Percentiles rank a stretch among this genome's conserved stretches.
phyloP scores from a whole-genome alignment of 164 flowering plant genomes.

The Buxus sempervirens region DNA sequence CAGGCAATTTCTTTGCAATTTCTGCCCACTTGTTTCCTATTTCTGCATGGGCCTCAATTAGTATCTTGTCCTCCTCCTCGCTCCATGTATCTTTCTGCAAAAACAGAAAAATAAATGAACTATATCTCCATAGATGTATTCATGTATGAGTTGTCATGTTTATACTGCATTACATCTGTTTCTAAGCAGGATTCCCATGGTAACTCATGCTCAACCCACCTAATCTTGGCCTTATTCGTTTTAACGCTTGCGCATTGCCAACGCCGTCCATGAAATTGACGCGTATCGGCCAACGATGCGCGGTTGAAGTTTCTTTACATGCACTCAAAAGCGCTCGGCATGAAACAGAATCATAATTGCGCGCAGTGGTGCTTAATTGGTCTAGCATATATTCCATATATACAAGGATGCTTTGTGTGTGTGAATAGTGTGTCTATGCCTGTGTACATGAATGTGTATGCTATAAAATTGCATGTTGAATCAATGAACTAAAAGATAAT shows the following conservation, averaged over 20 bases:
- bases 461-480: no score
- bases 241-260: neutral
- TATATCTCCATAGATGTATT: neutral
- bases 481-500: neutral
- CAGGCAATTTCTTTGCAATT: conserved; percentile 71
- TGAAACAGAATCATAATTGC: neutral
- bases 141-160: neutral
- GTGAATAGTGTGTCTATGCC: no score
- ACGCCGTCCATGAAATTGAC: neutral
- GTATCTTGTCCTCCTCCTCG: conserved; percentile 64
- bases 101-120: neutral
- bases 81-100: conserved; percentile 78
- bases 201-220: neutral
- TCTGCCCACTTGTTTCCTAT: conserved; percentile 95
- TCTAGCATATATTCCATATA: no score
- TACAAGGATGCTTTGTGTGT: no score
- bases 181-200: neutral
- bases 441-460: no score
- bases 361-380: neutral
- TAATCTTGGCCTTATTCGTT: neutral
- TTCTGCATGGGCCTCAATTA: conserved; percentile 57
- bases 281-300: neutral
- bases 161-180: neutral
- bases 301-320: neutral
- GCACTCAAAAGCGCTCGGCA: neutral